Conservation (phyloP, 495 filamentous ascomycete species). For the Collariella sp. region DNA sequence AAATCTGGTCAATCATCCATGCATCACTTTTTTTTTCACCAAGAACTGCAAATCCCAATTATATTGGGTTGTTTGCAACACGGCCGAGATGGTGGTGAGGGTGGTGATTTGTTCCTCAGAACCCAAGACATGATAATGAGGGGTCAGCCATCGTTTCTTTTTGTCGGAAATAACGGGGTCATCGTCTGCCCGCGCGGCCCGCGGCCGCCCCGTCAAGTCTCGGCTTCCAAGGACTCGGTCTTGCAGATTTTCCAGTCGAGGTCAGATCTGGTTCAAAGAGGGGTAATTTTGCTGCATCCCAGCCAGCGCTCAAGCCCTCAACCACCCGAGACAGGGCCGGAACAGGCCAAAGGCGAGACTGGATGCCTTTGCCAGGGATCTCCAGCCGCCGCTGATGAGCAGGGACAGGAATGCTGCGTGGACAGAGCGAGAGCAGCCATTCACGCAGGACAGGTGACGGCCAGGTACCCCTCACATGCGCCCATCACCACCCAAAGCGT, state of each 20-base stretch:
- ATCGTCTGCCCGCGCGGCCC: too few relatives aligned
- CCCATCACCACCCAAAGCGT: not conserved
- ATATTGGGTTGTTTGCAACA: too few relatives aligned
- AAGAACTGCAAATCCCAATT: too few relatives aligned
- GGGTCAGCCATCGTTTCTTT: too few relatives aligned
- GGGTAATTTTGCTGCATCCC: not conserved
- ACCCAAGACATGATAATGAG: too few relatives aligned
- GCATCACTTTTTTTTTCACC: too few relatives aligned
- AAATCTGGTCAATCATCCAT: too few relatives aligned
- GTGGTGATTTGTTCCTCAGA: too few relatives aligned
- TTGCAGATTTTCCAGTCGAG: not conserved
- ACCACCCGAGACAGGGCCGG: not conserved
- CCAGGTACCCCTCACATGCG: slow-evolving; percentile 1
- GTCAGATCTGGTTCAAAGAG: not conserved
- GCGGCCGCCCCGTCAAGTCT: too few relatives aligned
- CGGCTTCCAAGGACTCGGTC: not conserved
- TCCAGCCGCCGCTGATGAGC: not conserved
- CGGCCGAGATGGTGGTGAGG: too few relatives aligned
- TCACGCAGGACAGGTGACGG: not conserved
- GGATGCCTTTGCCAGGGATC: not conserved
- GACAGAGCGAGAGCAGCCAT: not conserved
- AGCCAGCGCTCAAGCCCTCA: not conserved
- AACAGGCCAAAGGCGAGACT: not conserved
- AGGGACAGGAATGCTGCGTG: not conserved
- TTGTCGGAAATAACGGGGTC: too few relatives aligned